Percentiles rank a stretch among this genome's conserved stretches.
phyloP scores from a whole-genome alignment of 805 yeast genomes.

The Candida verbasci region DNA sequence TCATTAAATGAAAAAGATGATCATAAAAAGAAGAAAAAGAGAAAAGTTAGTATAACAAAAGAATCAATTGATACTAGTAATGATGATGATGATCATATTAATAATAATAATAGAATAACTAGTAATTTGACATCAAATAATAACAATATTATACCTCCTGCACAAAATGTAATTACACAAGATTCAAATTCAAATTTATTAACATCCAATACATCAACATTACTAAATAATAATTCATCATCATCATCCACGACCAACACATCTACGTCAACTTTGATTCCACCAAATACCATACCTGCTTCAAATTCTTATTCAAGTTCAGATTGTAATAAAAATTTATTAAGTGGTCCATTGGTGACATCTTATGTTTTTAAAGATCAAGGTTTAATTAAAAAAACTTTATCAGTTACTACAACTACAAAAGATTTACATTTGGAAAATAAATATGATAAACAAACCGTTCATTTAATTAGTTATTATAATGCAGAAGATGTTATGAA shows the following conservation, averaged over 20 bases:
- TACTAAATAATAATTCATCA: too few species aligned
- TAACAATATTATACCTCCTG: constrained; percentile 6
- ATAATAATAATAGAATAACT: background rate
- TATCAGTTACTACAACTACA: constrained; percentile 52
- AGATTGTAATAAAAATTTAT: constrained; percentile 17
- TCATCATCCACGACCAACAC: background rate
- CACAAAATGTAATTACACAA: constrained; percentile 6
- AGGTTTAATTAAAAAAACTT: constrained; percentile 81
- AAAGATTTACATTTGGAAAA: constrained; percentile 24
- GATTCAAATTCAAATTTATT: background rate
- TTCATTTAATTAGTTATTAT: constrained; percentile 79
- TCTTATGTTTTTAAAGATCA: constrained; percentile 62
- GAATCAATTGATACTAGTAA: background rate
- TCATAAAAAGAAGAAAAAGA: constrained; percentile 36
- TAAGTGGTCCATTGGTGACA: constrained; percentile 55
- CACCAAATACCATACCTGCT: constrained; percentile 6
- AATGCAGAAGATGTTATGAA: constrained; percentile 66
- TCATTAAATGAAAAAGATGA: constrained; percentile 41
- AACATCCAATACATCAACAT: background rate
- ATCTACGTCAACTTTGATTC: background rate
- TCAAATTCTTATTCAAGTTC: constrained; percentile 7
- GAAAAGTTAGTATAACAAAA: constrained; percentile 12
- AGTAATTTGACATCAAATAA: background rate
- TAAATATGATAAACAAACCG: constrained; percentile 36
- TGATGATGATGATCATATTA: background rate